These are phyloP conservation scores for Fraxinus cuspidata DNA, from an alignment of 257 asterid genomes.

Conservation along the genomic window DNA sequence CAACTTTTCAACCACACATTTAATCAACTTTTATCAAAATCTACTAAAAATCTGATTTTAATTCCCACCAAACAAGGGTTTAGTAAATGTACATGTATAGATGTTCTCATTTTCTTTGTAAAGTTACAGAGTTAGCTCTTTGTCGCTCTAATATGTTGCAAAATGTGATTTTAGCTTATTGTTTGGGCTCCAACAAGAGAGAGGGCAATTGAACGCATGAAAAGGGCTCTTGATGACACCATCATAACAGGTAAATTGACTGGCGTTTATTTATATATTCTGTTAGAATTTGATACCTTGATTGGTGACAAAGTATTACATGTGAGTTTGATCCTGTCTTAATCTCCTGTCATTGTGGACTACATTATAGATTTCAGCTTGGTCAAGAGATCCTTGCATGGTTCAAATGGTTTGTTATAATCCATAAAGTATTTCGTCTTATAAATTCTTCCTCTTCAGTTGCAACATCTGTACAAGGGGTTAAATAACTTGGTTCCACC, in stretches of 20 bases:
- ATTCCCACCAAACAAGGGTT: no score
- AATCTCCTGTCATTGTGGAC: conserved; percentile 6
- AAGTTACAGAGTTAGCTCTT: conserved; percentile 16
- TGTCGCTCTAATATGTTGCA: conserved; percentile 22
- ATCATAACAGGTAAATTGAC: conserved; percentile 65
- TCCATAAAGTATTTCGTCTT: conserved; percentile 4
- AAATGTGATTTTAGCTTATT: conserved; percentile 60
- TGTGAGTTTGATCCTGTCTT: background rate
- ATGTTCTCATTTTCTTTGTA: conserved; percentile 20
- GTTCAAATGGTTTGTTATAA: background rate
- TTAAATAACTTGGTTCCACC: background rate
- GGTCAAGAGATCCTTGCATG: background rate
- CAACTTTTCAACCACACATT: no score
- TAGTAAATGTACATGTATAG: background rate
- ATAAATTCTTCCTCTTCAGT: background rate
- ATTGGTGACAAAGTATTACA: background rate
- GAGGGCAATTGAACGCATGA: conserved; percentile 94
- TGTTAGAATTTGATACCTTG: conserved; percentile 13
- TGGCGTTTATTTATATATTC: background rate
- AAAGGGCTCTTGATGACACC: conserved; percentile 95
- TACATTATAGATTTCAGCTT: conserved; percentile 1
- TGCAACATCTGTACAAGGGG: background rate
- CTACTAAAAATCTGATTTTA: no score
- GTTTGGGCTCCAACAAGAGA: conserved; percentile 99
- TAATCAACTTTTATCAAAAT: no score